These are phyloP conservation scores for Pseudopyricularia cyperi DNA, from an alignment of 2,329 filamentous ascomycete genomes.

Conservation along the genomic window DNA sequence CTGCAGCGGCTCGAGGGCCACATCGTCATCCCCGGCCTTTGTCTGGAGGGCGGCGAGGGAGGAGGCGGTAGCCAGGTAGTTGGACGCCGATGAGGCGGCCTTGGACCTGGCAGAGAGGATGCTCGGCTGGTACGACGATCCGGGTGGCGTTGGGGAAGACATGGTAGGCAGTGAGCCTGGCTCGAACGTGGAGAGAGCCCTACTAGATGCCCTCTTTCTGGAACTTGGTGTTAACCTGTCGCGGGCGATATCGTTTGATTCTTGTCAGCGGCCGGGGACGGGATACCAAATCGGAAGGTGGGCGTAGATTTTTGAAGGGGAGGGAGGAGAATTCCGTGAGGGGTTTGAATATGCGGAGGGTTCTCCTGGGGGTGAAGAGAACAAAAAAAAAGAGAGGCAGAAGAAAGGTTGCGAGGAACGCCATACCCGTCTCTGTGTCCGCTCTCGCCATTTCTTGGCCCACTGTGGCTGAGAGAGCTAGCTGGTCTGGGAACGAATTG, in stretches of 20 bases:
- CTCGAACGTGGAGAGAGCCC: not conserved
- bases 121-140: conserved; percentile 2
- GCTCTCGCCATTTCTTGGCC: not conserved
- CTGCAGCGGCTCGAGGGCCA: conserved; percentile 31
- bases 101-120: conserved; percentile 1
- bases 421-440: not conserved
- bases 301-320: too few relatives aligned
- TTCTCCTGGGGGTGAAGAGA: too few relatives aligned
- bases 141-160: not conserved
- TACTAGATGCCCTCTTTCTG: not conserved
- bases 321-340: too few relatives aligned
- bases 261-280: too few relatives aligned
- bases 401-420: not conserved
- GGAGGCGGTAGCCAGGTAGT: conserved; percentile 6
- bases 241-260: too few relatives aligned
- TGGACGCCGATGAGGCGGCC: conserved; percentile 7
- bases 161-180: not conserved
- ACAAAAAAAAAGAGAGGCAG: not conserved
- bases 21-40: conserved; percentile 40
- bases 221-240: not conserved
- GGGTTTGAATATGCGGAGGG: too few relatives aligned
- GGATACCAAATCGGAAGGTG: too few relatives aligned
- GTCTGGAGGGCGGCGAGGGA: conserved; percentile 22
- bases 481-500: not conserved
- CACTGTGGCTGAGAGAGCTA: not conserved